Evolutionary conservation across 441 rosid species (phyloP), one percentile per base, ranked within the genome.

Genomic region (Adansonia gregorii): DNA sequence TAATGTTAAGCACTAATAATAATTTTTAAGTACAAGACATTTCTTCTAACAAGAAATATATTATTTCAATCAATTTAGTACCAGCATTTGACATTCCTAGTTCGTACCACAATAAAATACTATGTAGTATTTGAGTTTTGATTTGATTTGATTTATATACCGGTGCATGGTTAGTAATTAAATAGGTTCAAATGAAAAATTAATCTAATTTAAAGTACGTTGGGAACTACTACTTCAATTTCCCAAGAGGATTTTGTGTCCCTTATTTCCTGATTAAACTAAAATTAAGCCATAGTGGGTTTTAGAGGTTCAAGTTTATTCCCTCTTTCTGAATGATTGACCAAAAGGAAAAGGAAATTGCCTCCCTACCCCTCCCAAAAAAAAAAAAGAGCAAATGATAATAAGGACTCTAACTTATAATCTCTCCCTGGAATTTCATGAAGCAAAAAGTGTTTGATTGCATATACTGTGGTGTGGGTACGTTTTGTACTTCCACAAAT

Each of bases 161-260:
- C 17, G 11, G 4, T 11, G 54, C 15, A 9, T 27, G 8, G 12
- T 39, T 20, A 73, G 24, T 12, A 41, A 41, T 7, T 43, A 68
- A 58, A 51, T 6, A 15, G 11, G 74, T 24, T 67, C 71, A 75
- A 24, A 75, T 75, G 72, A 24, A 74, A 31, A 48, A 54, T 20
- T 69, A 61, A 74, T 70, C 27, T 27, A 6, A 15, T 41, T 43
- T 15, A 46, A 48, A 69, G 15, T 65, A 54, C 67, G 11, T 45
- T 79, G 65, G 20, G 46, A 20, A 9, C 5, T 55, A 9, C 5
- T 55, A 35, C 31, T 71, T 52, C 63, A 43, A 78, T 73, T 82
- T 73, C 78, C 86, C 73, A 77, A 65, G 78, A 68, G 55, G 73
- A 58, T 58, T 66, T 72, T 45, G 72, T 66, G 48, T 73, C 77